These are phyloP conservation scores for Fulvia fulva DNA, from an alignment of 2,329 filamentous ascomycete genomes.

Conservation along the genomic window DNA sequence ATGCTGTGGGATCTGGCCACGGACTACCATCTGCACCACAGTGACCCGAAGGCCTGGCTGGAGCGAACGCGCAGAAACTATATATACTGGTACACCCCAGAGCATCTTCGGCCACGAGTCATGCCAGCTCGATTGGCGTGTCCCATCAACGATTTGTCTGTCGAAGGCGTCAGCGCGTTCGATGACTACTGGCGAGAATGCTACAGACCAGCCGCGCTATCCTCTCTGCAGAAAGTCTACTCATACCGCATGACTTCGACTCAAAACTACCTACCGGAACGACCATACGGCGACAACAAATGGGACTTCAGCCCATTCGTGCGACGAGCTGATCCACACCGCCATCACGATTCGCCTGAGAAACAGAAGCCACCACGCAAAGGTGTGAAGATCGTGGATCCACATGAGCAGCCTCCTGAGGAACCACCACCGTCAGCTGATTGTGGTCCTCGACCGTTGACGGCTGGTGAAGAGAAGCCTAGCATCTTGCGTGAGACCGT, in stretches of 20 bases:
- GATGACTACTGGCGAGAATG: conserved; percentile 99
- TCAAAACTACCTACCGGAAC: conserved; percentile 74
- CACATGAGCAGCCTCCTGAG: conserved; percentile 34
- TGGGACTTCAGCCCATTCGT: conserved; percentile 88
- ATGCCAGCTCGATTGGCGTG: conserved; percentile 46
- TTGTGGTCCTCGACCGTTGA: conserved; percentile 7
- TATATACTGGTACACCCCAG: conserved; percentile 81
- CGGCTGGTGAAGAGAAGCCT: conserved; percentile 31
- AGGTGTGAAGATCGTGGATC: conserved; percentile 66
- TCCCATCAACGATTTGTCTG: conserved; percentile 3
- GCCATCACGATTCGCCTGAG: conserved; percentile 51
- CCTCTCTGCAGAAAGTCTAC: conserved; percentile 88
- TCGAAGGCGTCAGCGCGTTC: conserved; percentile 53
- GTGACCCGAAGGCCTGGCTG: conserved; percentile 71
- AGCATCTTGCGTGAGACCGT: conserved; percentile 39
- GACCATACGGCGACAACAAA: conserved; percentile 61
- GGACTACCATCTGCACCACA: conserved; percentile 94
- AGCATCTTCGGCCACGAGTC: conserved; percentile 61
- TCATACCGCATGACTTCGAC: conserved; percentile 84
- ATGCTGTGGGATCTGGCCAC: conserved; percentile 96
- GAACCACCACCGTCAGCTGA: conserved; percentile 3
- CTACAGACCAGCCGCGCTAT: conserved; percentile 82
- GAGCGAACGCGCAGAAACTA: conserved; percentile 64
- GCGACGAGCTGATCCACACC: conserved; percentile 52
- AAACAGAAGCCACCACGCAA: conserved; percentile 64